These are phyloP conservation scores for Cladosporium sphaerospermum DNA, from an alignment of 2,329 filamentous ascomycete species.

Conservation along the genomic window DNA sequence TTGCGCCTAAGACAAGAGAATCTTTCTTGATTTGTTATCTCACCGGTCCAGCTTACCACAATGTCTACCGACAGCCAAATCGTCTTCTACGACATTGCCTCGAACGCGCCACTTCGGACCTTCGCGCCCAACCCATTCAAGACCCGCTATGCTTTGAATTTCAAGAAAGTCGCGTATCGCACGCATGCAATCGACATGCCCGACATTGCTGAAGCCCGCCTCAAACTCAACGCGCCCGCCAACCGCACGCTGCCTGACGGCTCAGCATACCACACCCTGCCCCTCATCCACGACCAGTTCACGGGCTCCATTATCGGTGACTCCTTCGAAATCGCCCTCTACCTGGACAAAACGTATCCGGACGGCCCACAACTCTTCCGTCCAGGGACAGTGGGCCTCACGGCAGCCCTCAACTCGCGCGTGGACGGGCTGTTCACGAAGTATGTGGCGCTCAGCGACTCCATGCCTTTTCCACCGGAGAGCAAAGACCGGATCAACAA, in stretches of 20 bases:
- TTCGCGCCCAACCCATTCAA: slow-evolving; percentile 48
- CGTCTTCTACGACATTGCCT: slow-evolving; percentile 45
- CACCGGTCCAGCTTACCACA: neutral
- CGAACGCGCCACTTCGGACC: slow-evolving; percentile 33
- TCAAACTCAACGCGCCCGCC: slow-evolving; percentile 41
- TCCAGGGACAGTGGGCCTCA: slow-evolving; percentile 25
- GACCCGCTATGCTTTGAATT: slow-evolving; percentile 45
- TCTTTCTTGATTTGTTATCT: neutral
- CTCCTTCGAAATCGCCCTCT: slow-evolving; percentile 59
- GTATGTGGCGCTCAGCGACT: slow-evolving; percentile 36
- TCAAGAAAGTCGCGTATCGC: slow-evolving; percentile 43
- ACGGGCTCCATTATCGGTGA: slow-evolving; percentile 48
- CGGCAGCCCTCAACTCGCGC: slow-evolving; percentile 48
- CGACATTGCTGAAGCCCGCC: slow-evolving; percentile 47
- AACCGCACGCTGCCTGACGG: slow-evolving; percentile 52
- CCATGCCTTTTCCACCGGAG: slow-evolving; percentile 47
- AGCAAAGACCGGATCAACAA: slow-evolving; percentile 41
- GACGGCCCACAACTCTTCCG: slow-evolving; percentile 46
- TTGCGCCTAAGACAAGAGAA: no score
- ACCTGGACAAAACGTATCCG: slow-evolving; percentile 51
- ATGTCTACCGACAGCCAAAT: slow-evolving; percentile 29
- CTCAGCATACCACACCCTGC: slow-evolving; percentile 54
- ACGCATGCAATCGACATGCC: slow-evolving; percentile 50
- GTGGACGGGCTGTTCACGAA: slow-evolving; percentile 51
- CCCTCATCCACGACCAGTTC: slow-evolving; percentile 46